Base-by-base conservation (phyloP, 352 stramenopile species). In the Vaucheria bursata region DNA sequence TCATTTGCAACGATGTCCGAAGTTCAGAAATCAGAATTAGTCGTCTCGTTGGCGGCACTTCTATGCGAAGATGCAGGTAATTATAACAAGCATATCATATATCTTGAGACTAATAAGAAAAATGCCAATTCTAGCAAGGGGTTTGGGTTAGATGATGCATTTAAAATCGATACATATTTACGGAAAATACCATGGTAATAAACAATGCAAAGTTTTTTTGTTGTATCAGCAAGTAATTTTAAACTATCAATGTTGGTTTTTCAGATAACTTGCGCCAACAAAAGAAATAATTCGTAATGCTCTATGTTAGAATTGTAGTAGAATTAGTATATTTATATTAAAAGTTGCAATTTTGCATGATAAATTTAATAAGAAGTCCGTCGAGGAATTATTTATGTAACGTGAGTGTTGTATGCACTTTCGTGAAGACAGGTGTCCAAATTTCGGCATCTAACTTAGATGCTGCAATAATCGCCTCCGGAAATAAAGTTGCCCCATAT, bases 361-460 rank as follows among this genome's bases (percentile, higher is more conserved):
- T 50, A 12, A 12, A 12, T 50, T 50, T 50, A 12, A 50, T 50
- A 5, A 50, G 39, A 12, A n/a, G n/a, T n/a, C n/a, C n/a, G n/a
- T n/a, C n/a, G n/a, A n/a, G n/a, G n/a, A n/a, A n/a, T n/a, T n/a
- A n/a, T n/a, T n/a, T n/a, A n/a, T n/a, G n/a, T n/a, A 12, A 50
- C 39, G 39, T 50, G 39, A 50, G 39, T 12, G 12, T 50, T 50
- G 39, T 12, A 12, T 12, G 5, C 39, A 50, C 39, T 50, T 50
- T 50, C 39, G 39, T 50, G 39, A 12, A 50, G 5, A 8, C 36
- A 84, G 72, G 64, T n/a, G 66, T 81, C n/a, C 52, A 36, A 8
- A 66, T 85, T 1, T 68, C 77, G 6, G 80, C 80, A 2, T 77
- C 84, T 12, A 85, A 85, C 67, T 52, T 84, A 34, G 71, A 70